These are phyloP conservation scores for Ambispora gerdemannii DNA, from an alignment of 192 early-diverging fungal species.

Conservation along the genomic window DNA sequence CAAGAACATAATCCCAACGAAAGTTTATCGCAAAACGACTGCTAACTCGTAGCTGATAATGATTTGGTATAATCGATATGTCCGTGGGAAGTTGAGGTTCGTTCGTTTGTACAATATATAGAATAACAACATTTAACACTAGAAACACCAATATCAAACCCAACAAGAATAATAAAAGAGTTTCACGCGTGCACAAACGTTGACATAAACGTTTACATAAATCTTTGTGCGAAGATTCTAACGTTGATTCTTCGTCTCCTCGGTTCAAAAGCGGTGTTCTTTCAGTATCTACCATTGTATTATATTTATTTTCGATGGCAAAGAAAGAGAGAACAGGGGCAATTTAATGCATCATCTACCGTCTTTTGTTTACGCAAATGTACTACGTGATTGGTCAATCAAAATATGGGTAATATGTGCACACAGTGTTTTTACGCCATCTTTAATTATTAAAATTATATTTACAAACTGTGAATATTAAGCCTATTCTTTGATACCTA, in stretches of 20 bases:
- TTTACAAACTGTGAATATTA: too few species aligned
- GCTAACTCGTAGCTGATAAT: background rate
- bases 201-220: background rate
- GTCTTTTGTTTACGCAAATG: too few species aligned
- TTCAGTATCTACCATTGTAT: background rate
- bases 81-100: background rate
- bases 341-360: too few species aligned
- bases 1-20: background rate
- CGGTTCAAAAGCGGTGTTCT: background rate
- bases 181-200: background rate
- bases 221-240: too few species aligned
- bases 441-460: too few species aligned
- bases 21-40: background rate
- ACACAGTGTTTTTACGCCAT: too few species aligned
- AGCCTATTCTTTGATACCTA: too few species aligned
- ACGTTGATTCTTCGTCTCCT: background rate
- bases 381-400: too few species aligned
- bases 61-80: background rate
- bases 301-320: too few species aligned
- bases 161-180: background rate
- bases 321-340: too few species aligned
- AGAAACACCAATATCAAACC: background rate
- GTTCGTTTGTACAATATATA: background rate
- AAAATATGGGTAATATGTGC: too few species aligned
- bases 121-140: background rate